These are phyloP conservation scores for Clavispora santaluciae DNA, from an alignment of 805 yeast species.

Conservation along the genomic window DNA sequence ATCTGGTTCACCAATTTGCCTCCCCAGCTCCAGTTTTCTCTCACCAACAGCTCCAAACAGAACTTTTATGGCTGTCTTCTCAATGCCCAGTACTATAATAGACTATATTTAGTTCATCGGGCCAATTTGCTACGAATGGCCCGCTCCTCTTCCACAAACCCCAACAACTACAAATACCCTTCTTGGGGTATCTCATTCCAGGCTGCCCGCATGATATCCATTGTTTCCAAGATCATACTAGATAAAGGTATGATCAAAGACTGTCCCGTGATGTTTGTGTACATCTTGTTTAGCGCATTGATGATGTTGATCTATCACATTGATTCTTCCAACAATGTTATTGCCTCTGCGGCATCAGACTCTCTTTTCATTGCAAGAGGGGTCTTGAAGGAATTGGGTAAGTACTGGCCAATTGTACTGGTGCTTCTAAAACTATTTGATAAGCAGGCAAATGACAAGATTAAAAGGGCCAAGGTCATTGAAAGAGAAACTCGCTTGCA, in stretches of 20 bases:
- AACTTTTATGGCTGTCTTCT: conserved; percentile 54
- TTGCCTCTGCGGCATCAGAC: conserved; percentile 40
- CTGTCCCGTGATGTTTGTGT: conserved; percentile 57
- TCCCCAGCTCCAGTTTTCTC: conserved; percentile 54
- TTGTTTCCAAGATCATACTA: conserved; percentile 52
- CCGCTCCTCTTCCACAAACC: conserved; percentile 33
- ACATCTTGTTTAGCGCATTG: conserved; percentile 58
- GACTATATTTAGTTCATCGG: conserved; percentile 67
- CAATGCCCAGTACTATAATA: conserved; percentile 66
- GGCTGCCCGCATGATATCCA: conserved; percentile 71
- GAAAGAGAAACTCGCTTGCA: conserved; percentile 36
- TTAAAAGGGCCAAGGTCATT: conserved; percentile 37
- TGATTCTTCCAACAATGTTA: conserved; percentile 36
- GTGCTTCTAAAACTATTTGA: conserved; percentile 35
- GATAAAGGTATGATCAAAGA: conserved; percentile 45
- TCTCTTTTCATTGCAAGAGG: conserved; percentile 34
- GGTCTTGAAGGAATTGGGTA: conserved; percentile 34
- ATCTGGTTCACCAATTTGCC: conserved; percentile 71
- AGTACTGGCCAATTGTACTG: conserved; percentile 36
- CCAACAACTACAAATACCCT: conserved; percentile 49
- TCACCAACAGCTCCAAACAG: conserved; percentile 50
- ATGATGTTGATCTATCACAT: conserved; percentile 71
- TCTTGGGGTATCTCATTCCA: conserved; percentile 81
- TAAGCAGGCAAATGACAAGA: conserved; percentile 38
- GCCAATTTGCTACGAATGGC: conserved; percentile 57